These are phyloP conservation scores for Iodosphaeria phyllophila DNA, from an alignment of 2,329 filamentous ascomycete species.

Conservation along the genomic window DNA sequence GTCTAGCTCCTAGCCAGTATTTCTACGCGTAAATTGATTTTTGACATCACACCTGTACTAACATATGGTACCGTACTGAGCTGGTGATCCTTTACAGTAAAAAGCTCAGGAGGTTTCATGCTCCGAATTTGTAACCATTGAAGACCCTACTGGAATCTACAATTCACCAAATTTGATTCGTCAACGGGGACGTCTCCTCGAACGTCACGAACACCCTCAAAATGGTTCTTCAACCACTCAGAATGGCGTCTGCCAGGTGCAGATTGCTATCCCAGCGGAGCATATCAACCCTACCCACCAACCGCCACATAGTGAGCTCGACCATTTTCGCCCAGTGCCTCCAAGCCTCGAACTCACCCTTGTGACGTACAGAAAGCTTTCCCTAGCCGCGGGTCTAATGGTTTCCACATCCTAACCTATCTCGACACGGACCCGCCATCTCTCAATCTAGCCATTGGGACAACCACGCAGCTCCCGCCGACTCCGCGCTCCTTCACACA, in stretches of 20 bases:
- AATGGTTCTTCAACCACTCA: conserved; percentile 15
- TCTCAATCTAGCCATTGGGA: conserved; percentile 35
- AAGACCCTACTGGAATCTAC: too few species aligned
- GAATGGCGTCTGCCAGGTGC: too few species aligned
- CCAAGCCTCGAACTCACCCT: conserved; percentile 4
- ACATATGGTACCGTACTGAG: too few species aligned
- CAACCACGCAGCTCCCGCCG: conserved; percentile 36
- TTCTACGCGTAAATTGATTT: too few species aligned
- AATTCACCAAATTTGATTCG: too few species aligned
- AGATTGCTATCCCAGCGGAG: conserved; percentile 12
- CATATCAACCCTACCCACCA: conserved; percentile 28
- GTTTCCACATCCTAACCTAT: conserved; percentile 35
- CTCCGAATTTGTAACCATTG: too few species aligned
- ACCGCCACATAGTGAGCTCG: conserved; percentile 32
- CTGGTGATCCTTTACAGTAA: too few species aligned
- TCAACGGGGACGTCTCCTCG: too few species aligned
- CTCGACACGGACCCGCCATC: conserved; percentile 38
- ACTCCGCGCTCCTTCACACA: conserved; percentile 39
- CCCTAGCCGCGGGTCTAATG: conserved; percentile 23
- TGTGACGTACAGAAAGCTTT: conserved; percentile 32
- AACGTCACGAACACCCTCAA: conserved; percentile 3
- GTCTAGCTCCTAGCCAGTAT: too few species aligned
- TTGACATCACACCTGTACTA: too few species aligned
- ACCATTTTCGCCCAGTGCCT: background rate
- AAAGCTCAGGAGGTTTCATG: too few species aligned